Percentiles rank a stretch among this genome's conserved stretches.
Conservation (phyloP, 2,329 filamentous ascomycete species). For the Fusarium torulosum region DNA sequence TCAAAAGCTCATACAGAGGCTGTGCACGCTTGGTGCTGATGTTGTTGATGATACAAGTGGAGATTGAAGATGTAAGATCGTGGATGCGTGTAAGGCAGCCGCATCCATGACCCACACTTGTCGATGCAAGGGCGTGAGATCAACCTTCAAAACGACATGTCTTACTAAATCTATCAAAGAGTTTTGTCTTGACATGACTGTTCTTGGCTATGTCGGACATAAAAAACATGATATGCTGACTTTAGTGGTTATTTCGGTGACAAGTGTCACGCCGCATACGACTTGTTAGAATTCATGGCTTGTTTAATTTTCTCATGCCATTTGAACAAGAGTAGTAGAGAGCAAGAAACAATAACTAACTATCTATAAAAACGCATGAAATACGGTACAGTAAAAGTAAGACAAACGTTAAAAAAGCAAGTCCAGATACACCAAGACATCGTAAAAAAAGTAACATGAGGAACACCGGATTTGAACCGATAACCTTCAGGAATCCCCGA, state of each 20-base stretch:
- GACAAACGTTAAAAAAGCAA: not conserved
- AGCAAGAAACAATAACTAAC: too few species aligned
- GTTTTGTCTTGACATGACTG: not conserved
- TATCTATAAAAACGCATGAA: too few species aligned
- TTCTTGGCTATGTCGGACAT: too few species aligned
- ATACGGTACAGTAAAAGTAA: too few species aligned
- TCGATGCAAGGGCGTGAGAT: constrained; percentile 42
- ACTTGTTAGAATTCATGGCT: too few species aligned
- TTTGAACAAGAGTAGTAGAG: too few species aligned
- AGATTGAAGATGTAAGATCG: not conserved
- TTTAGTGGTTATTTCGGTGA: too few species aligned
- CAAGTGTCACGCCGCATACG: too few species aligned
- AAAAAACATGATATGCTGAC: too few species aligned
- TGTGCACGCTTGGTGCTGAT: not conserved
- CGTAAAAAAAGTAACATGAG: constrained; percentile 8
- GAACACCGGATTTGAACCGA: constrained; percentile 26
- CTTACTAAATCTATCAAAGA: too few species aligned
- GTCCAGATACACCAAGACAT: too few species aligned
- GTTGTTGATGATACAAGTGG: not conserved
- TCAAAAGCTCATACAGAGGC: not conserved
- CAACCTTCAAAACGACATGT: not conserved
- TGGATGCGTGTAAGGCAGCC: constrained; percentile 15
- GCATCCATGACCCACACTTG: constrained; percentile 23
- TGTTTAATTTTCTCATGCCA: not conserved
- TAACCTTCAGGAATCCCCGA: constrained; percentile 22